phyloP scores from a whole-genome alignment of 805 yeast species.

The Zygotorulaspora sp. region DNA sequence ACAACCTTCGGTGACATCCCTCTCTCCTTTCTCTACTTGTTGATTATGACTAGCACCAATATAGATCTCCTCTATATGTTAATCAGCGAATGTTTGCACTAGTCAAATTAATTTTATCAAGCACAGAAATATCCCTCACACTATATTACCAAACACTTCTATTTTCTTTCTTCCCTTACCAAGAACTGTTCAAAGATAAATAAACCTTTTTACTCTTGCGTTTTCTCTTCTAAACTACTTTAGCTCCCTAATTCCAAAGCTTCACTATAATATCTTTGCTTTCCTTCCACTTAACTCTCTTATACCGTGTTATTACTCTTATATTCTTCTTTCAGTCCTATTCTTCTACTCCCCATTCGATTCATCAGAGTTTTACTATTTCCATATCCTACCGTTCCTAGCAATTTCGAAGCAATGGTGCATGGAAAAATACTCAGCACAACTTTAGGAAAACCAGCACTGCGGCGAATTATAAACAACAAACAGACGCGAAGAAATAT shows the following conservation, averaged over 20 bases:
- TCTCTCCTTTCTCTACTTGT: not conserved
- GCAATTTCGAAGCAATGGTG: not conserved
- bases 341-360: too few species aligned
- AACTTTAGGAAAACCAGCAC: too few species aligned
- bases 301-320: too few species aligned
- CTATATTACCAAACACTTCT: not conserved
- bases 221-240: too few species aligned
- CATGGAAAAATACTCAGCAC: not conserved
- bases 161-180: not conserved
- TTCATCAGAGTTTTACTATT: not conserved
- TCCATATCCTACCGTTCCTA: not conserved
- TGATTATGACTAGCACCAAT: conserved; percentile 5
- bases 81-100: not conserved
- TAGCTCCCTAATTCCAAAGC: not conserved
- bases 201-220: too few species aligned
- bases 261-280: too few species aligned
- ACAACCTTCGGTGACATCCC: not conserved
- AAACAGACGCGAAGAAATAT: too few species aligned
- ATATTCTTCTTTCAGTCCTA: too few species aligned
- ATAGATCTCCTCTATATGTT: not conserved
- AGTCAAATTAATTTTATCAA: not conserved
- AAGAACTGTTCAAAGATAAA: not conserved
- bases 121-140: too few species aligned
- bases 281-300: too few species aligned
- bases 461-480: too few species aligned